Evolutionary conservation across 495 filamentous ascomycete genomes (phyloP).

Genomic region (Aspergillus avenaceus): DNA sequence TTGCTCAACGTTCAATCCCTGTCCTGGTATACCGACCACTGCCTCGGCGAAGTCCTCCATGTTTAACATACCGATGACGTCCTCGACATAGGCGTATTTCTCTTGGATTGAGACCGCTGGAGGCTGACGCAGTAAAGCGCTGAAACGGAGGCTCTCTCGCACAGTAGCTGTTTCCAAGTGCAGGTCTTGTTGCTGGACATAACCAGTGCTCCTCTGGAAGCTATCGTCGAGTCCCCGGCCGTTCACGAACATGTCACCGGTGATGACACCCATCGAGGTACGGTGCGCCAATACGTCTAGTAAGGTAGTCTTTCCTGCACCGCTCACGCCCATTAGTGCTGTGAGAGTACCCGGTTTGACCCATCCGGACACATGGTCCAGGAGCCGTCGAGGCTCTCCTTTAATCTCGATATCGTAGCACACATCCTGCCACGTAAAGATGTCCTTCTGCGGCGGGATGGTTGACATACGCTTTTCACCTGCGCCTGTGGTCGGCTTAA

Average conservation of each 20-base stretch:
- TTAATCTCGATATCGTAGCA: conserved; percentile 66
- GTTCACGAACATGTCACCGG: conserved; percentile 51
- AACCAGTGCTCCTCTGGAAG: conserved; percentile 89
- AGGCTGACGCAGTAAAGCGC: conserved; percentile 79
- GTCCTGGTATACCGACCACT: conserved; percentile 39
- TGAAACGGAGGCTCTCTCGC: conserved; percentile 76
- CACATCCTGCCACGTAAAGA: conserved; percentile 74
- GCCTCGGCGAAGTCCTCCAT: conserved; percentile 44
- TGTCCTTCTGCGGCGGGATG: conserved; percentile 44
- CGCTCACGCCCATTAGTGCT: conserved; percentile 60
- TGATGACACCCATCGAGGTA: conserved; percentile 45
- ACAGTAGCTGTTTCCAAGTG: conserved; percentile 84
- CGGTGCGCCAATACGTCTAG: conserved; percentile 57
- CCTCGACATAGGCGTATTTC: conserved; percentile 47
- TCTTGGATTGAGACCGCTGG: conserved; percentile 33
- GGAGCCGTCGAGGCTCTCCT: conserved; percentile 49
- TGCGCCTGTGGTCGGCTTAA: conserved; percentile 16
- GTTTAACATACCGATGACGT: conserved; percentile 45
- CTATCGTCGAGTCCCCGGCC: conserved; percentile 55
- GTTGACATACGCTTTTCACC: conserved; percentile 30
- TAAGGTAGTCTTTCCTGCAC: conserved; percentile 64
- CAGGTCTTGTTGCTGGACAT: conserved; percentile 91
- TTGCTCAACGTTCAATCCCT: conserved; percentile 84
- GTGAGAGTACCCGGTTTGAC: conserved; percentile 68
- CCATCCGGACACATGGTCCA: conserved; percentile 64